Percentiles rank a stretch among this genome's conserved stretches.
phyloP scores from a whole-genome alignment of 768 basidiomycete genomes.

The Sutorius australiensis region DNA sequence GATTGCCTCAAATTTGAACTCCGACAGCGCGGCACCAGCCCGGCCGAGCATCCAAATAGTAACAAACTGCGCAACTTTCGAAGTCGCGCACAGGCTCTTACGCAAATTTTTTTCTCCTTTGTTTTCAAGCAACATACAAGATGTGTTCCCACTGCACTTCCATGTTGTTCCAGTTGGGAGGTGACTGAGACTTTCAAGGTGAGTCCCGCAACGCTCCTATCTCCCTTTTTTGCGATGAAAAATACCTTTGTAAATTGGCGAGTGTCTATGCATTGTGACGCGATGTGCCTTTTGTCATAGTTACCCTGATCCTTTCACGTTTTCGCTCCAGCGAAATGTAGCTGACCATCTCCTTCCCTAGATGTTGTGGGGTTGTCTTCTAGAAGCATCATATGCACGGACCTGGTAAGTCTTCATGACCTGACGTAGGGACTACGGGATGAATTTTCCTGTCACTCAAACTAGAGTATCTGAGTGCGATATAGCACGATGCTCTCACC shows the following conservation, averaged over 20 bases:
- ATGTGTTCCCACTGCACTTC: too few relatives aligned
- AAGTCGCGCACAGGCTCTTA: too few relatives aligned
- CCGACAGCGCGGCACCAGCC: too few relatives aligned
- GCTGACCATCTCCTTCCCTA: conserved; percentile 11
- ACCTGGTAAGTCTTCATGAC: conserved; percentile 8
- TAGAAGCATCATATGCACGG: neutral
- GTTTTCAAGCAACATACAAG: neutral
- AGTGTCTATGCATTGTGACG: conserved; percentile 46
- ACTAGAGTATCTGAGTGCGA: conserved; percentile 90
- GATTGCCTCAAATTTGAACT: too few relatives aligned
- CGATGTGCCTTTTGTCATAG: conserved; percentile 78
- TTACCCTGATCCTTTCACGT: conserved; percentile 74
- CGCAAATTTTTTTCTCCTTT: too few relatives aligned
- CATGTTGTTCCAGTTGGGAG: neutral
- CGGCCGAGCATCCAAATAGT: too few relatives aligned
- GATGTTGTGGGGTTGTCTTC: neutral
- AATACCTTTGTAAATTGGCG: conserved; percentile 35
- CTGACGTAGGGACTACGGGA: conserved; percentile 31
- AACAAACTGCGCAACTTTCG: too few relatives aligned
- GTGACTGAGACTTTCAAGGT: neutral
- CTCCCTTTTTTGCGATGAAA: conserved; percentile 48
- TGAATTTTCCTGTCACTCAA: conserved; percentile 66
- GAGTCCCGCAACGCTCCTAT: neutral
- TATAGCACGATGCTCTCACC: conserved; percentile 64
- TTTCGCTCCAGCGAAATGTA: neutral